Evolutionary conservation across 768 basidiomycete genomes (phyloP).

Genomic region (Chalciporus sphaerocephalus): DNA sequence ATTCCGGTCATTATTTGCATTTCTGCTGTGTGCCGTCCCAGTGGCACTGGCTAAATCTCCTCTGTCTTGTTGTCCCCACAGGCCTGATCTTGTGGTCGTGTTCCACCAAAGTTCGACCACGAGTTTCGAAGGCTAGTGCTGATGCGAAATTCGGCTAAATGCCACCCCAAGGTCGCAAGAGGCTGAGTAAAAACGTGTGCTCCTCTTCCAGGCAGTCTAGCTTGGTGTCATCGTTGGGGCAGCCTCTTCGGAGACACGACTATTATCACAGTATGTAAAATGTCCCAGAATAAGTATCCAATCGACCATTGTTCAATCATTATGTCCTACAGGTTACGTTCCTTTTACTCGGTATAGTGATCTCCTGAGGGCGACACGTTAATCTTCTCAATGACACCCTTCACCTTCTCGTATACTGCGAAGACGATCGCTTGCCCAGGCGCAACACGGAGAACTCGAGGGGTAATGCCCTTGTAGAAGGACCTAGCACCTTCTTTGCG

Average conservation of each 20-base stretch:
- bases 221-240: not conserved
- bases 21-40: too few species aligned
- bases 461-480: conserved; percentile 99
- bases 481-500: conserved; percentile 78
- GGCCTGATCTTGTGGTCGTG: not conserved
- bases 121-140: too few species aligned
- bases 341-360: conserved; percentile 63
- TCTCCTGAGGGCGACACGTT: conserved; percentile 52
- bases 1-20: too few species aligned
- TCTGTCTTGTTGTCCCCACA: not conserved
- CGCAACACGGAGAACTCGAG: conserved; percentile 91
- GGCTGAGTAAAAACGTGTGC: too few species aligned
- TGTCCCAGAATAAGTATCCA: not conserved
- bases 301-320: not conserved
- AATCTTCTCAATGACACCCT: conserved; percentile 66
- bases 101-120: not conserved
- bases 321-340: not conserved
- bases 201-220: too few species aligned
- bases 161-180: too few species aligned
- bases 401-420: conserved; percentile 92
- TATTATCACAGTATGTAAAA: not conserved
- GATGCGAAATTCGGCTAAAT: too few species aligned
- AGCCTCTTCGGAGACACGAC: not conserved
- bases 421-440: conserved; percentile 98
- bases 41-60: too few species aligned